A percentile compares a stretch with the other conserved stretches of the same genome.
Evolutionary conservation across 805 yeast species (phyloP).

Genomic region (Wickerhamiella australiensis): DNA sequence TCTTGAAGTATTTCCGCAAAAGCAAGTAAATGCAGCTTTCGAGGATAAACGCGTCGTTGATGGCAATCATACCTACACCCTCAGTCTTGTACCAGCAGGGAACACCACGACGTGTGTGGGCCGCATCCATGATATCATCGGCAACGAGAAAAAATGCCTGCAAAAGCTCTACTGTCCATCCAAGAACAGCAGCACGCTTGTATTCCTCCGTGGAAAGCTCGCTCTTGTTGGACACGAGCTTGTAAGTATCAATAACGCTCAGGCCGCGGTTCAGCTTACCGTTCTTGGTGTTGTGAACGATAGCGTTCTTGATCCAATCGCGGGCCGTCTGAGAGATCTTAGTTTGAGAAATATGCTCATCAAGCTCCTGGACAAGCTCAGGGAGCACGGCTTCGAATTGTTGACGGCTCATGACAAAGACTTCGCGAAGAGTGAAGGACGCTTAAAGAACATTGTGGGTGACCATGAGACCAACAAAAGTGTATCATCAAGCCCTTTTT

Average conservation of each 20-base stretch:
- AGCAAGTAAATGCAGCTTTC: slow-evolving; percentile 88
- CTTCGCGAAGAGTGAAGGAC: not conserved
- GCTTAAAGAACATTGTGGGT: not conserved
- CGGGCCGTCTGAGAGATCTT: slow-evolving; percentile 80
- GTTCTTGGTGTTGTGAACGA: slow-evolving; percentile 85
- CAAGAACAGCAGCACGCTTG: slow-evolving; percentile 73
- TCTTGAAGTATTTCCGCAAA: slow-evolving; percentile 76
- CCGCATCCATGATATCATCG: slow-evolving; percentile 96
- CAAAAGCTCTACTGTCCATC: slow-evolving; percentile 89
- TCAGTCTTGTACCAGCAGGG: slow-evolving; percentile 88
- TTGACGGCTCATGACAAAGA: slow-evolving; percentile 12
- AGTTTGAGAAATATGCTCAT: slow-evolving; percentile 46
- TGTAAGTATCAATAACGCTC: slow-evolving; percentile 88
- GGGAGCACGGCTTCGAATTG: slow-evolving; percentile 50
- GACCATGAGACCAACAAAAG: too few species aligned
- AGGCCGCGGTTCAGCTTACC: slow-evolving; percentile 95
- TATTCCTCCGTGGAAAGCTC: slow-evolving; percentile 60
- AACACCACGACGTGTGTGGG: slow-evolving; percentile 95
- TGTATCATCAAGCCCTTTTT: too few species aligned
- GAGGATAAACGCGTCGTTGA: slow-evolving; percentile 92
- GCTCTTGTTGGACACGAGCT: slow-evolving; percentile 54
- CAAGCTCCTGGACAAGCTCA: slow-evolving; percentile 61
- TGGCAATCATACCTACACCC: slow-evolving; percentile 83
- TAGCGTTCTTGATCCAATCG: slow-evolving; percentile 59
- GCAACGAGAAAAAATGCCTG: slow-evolving; percentile 97